phyloP scores from a whole-genome alignment of 148 eudicot genomes.

The Camellia lanceoleosa region DNA sequence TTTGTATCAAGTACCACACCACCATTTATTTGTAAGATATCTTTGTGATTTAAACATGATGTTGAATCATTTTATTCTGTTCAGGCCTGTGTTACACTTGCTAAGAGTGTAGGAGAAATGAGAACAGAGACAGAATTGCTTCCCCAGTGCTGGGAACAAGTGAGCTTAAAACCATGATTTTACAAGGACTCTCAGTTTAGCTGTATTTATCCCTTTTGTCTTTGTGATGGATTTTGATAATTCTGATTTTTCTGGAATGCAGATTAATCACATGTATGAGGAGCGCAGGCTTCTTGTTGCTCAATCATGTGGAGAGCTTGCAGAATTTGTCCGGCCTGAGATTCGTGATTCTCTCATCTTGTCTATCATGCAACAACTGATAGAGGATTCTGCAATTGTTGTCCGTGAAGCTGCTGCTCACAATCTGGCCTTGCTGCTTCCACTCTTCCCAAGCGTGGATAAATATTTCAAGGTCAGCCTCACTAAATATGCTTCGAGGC shows the following conservation, averaged over 20 bases:
- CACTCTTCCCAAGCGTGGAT: conserved; percentile 88
- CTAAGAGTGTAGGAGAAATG: conserved; percentile 92
- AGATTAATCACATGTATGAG: conserved; percentile 97
- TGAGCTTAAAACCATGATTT: conserved; percentile 30
- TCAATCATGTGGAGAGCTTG: conserved; percentile 99
- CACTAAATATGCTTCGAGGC: conserved; percentile 98
- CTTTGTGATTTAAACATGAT: not conserved
- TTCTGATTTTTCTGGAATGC: conserved; percentile 24
- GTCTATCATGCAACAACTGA: conserved; percentile 94
- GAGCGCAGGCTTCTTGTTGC: conserved; percentile 99
- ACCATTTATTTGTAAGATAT: not conserved
- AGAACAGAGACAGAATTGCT: conserved; percentile 98
- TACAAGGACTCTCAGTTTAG: not conserved
- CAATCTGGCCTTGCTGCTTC: conserved; percentile 95
- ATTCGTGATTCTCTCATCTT: conserved; percentile 96
- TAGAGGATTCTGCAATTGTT: conserved; percentile 94
- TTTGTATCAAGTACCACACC: conserved; percentile 12
- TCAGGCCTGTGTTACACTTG: conserved; percentile 96
- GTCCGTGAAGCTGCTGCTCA: conserved; percentile 99
- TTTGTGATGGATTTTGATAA: conserved; percentile 10
- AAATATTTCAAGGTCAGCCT: conserved; percentile 99
- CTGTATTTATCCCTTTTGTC: not conserved
- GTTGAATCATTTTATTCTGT: conserved; percentile 9
- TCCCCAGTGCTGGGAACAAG: conserved; percentile 99
- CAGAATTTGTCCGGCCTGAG: conserved; percentile 92